Percentiles rank a stretch among this genome's conserved stretches.
Evolutionary conservation across 2,329 filamentous ascomycete genomes (phyloP).

Genomic region (Botrytis elliptica): DNA sequence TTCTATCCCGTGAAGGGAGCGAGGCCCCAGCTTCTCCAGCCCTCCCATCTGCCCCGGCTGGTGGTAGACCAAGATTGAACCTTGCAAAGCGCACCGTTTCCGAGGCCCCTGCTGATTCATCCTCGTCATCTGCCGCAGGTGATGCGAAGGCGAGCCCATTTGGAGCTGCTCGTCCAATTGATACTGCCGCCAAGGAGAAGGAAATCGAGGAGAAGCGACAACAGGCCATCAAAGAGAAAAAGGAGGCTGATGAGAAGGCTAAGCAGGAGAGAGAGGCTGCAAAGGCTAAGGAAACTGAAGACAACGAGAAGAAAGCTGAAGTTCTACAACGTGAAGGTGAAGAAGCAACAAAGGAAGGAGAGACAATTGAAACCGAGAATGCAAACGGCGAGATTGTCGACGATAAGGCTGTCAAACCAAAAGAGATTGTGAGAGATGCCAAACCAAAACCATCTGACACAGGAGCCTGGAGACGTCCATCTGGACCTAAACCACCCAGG

Average conservation of each 20-base stretch:
- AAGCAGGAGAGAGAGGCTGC: constrained; percentile 62
- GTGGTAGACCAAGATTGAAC: constrained; percentile 75
- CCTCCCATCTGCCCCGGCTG: constrained; percentile 53
- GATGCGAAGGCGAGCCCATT: constrained; percentile 90
- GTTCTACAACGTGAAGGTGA: constrained; percentile 36
- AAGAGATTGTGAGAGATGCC: constrained; percentile 46
- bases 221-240: constrained; percentile 74
- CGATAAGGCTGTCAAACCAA: constrained; percentile 50
- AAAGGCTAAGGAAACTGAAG: constrained; percentile 41
- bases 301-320: constrained; percentile 40
- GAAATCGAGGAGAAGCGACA: constrained; percentile 87
- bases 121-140: constrained; percentile 49
- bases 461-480: constrained; percentile 59
- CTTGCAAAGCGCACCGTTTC: constrained; percentile 88
- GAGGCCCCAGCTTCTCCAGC: constrained; percentile 73
- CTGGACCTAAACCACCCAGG: constrained; percentile 44
- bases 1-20: constrained; percentile 69
- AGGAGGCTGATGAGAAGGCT: constrained; percentile 59
- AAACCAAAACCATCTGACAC: constrained; percentile 58
- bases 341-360: constrained; percentile 37
- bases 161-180: constrained; percentile 88
- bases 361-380: constrained; percentile 39
- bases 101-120: constrained; percentile 55
- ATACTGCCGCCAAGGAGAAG: constrained; percentile 84
- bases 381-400: constrained; percentile 45